phyloP scores from a whole-genome alignment of 2,329 filamentous ascomycete genomes.

The Aspergillus carbonarius region DNA sequence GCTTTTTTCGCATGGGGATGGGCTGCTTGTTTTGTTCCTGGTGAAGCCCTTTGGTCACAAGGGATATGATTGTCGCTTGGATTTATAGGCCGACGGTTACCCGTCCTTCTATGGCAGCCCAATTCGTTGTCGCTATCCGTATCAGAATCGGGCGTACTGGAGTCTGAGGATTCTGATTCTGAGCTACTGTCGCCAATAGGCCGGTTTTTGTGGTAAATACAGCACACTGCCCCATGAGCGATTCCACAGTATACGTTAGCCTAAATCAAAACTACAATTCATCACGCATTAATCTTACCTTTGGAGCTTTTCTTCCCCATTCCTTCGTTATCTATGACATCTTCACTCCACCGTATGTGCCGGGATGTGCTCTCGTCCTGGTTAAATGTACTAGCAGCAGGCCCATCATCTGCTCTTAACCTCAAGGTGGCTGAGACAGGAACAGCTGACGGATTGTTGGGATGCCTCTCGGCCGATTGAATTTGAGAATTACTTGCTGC shows the following conservation, averaged over 20 bases:
- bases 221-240: conserved; percentile 69
- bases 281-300: conserved; percentile 55
- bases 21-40: conserved; percentile 11
- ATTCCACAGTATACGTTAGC: not conserved
- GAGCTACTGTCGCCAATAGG: conserved; percentile 76
- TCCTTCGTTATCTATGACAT: conserved; percentile 93
- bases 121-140: conserved; percentile 37
- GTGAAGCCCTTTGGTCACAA: not conserved
- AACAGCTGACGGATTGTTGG: conserved; percentile 18
- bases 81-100: conserved; percentile 10
- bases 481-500: conserved; percentile 25
- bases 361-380: conserved; percentile 44
- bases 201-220: conserved; percentile 90
- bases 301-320: conserved; percentile 93
- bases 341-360: conserved; percentile 86
- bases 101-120: not conserved
- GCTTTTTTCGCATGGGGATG: conserved; percentile 22
- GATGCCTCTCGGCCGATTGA: conserved; percentile 26
- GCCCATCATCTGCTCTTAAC: conserved; percentile 28
- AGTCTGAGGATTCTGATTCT: conserved; percentile 51
- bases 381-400: conserved; percentile 3
- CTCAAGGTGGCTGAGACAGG: conserved; percentile 33
- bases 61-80: not conserved
- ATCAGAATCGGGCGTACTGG: conserved; percentile 55
- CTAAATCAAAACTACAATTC: not conserved